These are phyloP conservation scores for Limonomyces culmigenus DNA, from an alignment of 1,284 basidiomycete species.

Conservation along the genomic window DNA sequence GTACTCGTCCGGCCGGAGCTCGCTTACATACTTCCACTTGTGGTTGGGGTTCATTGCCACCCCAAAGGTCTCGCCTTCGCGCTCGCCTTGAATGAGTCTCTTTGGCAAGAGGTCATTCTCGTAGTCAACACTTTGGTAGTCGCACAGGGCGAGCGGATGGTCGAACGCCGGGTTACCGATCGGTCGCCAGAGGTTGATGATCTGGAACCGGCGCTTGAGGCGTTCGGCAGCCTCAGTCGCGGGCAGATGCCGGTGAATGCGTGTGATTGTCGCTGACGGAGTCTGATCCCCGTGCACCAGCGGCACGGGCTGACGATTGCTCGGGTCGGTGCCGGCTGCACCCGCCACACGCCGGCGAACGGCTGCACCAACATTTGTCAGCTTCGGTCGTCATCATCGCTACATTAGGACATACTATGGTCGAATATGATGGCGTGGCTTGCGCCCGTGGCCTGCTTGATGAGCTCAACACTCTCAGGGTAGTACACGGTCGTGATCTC, in stretches of 20 bases:
- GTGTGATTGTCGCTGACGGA: slow-evolving; percentile 23
- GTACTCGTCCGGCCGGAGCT: slow-evolving; percentile 44
- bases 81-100: no score
- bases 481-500: no score
- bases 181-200: slow-evolving; percentile 41
- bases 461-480: slow-evolving; percentile 35
- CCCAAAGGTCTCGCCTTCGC: slow-evolving; percentile 40
- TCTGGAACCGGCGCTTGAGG: slow-evolving; percentile 30
- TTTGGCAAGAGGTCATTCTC: slow-evolving; percentile 17
- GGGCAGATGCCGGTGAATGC: slow-evolving; percentile 37
- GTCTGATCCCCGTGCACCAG: slow-evolving; percentile 45
- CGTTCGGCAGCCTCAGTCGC: slow-evolving; percentile 26
- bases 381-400: background rate
- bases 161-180: slow-evolving; percentile 26
- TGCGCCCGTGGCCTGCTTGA: slow-evolving; percentile 45
- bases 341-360: slow-evolving; percentile 26
- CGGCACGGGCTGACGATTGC: slow-evolving; percentile 30
- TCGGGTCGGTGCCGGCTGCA: slow-evolving; percentile 18
- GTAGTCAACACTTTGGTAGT: slow-evolving; percentile 21
- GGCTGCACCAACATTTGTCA: slow-evolving; percentile 12
- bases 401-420: slow-evolving; percentile 38
- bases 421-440: slow-evolving; percentile 41
- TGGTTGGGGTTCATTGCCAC: slow-evolving; percentile 36
- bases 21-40: slow-evolving; percentile 47
- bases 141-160: slow-evolving; percentile 29